These are phyloP conservation scores for Exophiala sp. DNA, from an alignment of 2,329 filamentous ascomycete genomes.

Conservation along the genomic window DNA sequence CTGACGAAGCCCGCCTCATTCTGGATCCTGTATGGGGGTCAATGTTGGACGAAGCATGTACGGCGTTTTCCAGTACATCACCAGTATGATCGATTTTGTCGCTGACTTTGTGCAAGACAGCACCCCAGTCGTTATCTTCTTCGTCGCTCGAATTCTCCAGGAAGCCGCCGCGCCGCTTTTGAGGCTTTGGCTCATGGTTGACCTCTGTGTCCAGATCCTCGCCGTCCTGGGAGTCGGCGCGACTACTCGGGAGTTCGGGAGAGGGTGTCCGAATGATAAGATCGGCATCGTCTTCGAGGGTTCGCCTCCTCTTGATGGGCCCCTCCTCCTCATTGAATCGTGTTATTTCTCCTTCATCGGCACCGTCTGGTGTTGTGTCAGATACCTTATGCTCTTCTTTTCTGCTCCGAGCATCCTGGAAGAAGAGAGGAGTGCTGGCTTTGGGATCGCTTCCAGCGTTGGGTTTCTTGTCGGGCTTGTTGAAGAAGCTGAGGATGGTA, in stretches of 20 bases:
- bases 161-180: constrained; percentile 27
- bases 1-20: constrained; percentile 18
- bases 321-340: constrained; percentile 40
- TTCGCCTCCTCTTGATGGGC: constrained; percentile 42
- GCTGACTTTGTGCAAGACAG: constrained; percentile 5
- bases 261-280: constrained; percentile 20
- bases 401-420: constrained; percentile 28
- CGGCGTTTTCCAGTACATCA: constrained; percentile 2
- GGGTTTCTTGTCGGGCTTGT: constrained; percentile 39
- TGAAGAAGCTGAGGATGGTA: constrained; percentile 52
- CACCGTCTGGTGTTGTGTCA: neutral
- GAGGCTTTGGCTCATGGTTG: constrained; percentile 6
- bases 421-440: constrained; percentile 35
- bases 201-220: neutral
- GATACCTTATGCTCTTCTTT: neutral
- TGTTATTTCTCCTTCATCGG: constrained; percentile 11
- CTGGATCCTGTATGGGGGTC: constrained; percentile 9
- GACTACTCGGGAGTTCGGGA: constrained; percentile 6
- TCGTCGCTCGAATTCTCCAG: constrained; percentile 46
- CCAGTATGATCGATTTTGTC: neutral
- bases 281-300: constrained; percentile 16
- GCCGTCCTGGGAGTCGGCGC: neutral
- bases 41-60: constrained; percentile 7
- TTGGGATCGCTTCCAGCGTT: constrained; percentile 26
- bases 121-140: constrained; percentile 26